Evolutionary conservation across 2,329 filamentous ascomycete species (phyloP).

Genomic region (Cladorrhinum sp.): DNA sequence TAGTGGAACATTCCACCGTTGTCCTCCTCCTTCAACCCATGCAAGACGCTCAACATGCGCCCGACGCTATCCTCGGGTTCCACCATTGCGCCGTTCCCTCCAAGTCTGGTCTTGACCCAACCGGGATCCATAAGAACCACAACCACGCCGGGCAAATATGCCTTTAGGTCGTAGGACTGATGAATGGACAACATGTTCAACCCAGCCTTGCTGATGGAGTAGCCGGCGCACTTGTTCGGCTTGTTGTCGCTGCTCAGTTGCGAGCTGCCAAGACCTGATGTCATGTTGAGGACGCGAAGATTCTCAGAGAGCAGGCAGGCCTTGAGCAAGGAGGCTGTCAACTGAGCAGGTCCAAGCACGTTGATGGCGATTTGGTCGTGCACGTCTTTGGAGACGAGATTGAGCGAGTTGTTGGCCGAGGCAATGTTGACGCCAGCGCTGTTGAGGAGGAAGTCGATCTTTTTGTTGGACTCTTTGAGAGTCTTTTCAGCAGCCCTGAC

Average conservation of each 20-base stretch:
- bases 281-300: constrained; percentile 41
- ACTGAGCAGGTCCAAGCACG: constrained; percentile 46
- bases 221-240: constrained; percentile 32
- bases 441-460: constrained; percentile 36
- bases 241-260: constrained; percentile 31
- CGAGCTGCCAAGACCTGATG: constrained; percentile 39
- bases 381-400: constrained; percentile 37
- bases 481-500: constrained; percentile 25
- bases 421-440: constrained; percentile 38
- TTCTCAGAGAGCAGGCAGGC: constrained; percentile 26
- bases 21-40: constrained; percentile 58
- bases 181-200: constrained; percentile 35
- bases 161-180: constrained; percentile 28
- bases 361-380: constrained; percentile 43
- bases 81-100: constrained; percentile 29
- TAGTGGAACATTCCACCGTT: constrained; percentile 27
- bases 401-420: constrained; percentile 37
- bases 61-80: constrained; percentile 30
- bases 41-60: constrained; percentile 71
- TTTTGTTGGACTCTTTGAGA: constrained; percentile 27
- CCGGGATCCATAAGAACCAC: constrained; percentile 35
- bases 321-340: constrained; percentile 38
- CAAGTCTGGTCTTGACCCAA: constrained; percentile 36
- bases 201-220: constrained; percentile 34
- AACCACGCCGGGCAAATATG: constrained; percentile 27